Evolutionary conservation across 495 filamentous ascomycete species (phyloP), one percentile per base, ranked within the genome.

Genomic region (Aspergillus nanangensis): DNA sequence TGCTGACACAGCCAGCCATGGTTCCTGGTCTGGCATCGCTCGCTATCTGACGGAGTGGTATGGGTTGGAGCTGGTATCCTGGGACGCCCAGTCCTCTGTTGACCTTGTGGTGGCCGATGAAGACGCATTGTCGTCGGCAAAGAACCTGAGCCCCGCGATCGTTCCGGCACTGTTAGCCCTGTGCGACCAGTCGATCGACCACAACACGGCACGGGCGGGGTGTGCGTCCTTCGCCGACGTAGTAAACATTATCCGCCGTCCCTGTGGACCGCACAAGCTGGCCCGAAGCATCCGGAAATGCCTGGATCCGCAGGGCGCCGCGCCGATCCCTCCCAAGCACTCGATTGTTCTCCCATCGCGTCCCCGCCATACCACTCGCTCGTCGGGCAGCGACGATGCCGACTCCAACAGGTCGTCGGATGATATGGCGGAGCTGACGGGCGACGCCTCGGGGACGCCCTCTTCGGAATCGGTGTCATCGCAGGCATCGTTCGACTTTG

Each of bases 181-280:
- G 3, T 72, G 70, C 41, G 56, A 61, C 45, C 61, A 59, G 13
- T 48, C 66, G 0, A 50, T 64, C 17, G 69, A 69, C 50, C 63
- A 66, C 39, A 55, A 40, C 21, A 45, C 46, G 2, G 53, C 56
- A 10, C 53, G 47, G 11, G 56, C 57, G 0, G 51, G 62, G n/a
- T 74, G 62, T 61, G 33, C 59, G 4, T 53, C 59, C 13, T 45
- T 67, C 20, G 60, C 67, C 8, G 47, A 56, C 7, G 58, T 65
- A 1, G 63, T 74, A 14, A 66, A 72, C 37, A 66, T 76, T 23
- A 62, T 79, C 15, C 69, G 72, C 19, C 75, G 71, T 27, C 78
- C 78, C 4, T 79, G 74, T 46, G 84, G 82, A 1, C 83, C 83
- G 13, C 74, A 84, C 47, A 87, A 86, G 51, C 54, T 86, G 23